Evolutionary conservation across 768 basidiomycete species (phyloP).

Genomic region (Solioccasus polychromus): DNA sequence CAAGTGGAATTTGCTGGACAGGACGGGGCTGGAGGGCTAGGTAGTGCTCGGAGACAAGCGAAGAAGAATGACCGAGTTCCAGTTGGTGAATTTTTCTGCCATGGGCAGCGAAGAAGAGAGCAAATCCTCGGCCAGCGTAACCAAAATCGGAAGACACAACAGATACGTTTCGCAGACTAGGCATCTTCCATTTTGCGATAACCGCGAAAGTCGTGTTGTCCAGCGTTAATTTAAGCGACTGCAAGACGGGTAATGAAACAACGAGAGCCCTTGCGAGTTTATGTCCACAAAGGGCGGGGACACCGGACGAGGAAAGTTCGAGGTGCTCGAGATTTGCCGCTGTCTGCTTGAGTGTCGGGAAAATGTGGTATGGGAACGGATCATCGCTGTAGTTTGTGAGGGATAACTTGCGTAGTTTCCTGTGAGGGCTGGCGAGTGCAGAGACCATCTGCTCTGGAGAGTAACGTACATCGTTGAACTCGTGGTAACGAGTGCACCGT

Average conservation of each 20-base stretch:
- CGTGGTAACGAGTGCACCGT: conserved; percentile 49
- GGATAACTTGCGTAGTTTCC: conserved; percentile 53
- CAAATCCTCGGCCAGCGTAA: conserved; percentile 64
- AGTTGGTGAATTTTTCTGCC: conserved; percentile 60
- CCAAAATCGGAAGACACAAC: conserved; percentile 70
- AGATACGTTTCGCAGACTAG: conserved; percentile 57
- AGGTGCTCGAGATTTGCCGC: conserved; percentile 61
- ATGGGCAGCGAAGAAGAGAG: conserved; percentile 63
- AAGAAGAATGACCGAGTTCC: conserved; percentile 70
- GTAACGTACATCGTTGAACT: conserved; percentile 42
- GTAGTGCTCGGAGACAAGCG: conserved; percentile 66
- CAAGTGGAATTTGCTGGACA: conserved; percentile 45
- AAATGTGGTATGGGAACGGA: conserved; percentile 53
- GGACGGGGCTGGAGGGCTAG: conserved; percentile 45
- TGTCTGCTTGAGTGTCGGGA: conserved; percentile 48
- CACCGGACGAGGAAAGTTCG: conserved; percentile 59
- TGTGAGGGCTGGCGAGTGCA: conserved; percentile 53
- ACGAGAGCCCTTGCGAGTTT: conserved; percentile 18
- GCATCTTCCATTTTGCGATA: conserved; percentile 67
- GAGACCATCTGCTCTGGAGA: conserved; percentile 58
- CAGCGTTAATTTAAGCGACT: conserved; percentile 65
- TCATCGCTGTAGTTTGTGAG: conserved; percentile 75
- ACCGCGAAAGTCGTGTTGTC: conserved; percentile 70
- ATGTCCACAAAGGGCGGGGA: conserved; percentile 39
- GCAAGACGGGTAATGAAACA: conserved; percentile 56